Evolutionary conservation across 192 early-diverging fungal genomes (phyloP).

Genomic region (Backusella australiensis): DNA sequence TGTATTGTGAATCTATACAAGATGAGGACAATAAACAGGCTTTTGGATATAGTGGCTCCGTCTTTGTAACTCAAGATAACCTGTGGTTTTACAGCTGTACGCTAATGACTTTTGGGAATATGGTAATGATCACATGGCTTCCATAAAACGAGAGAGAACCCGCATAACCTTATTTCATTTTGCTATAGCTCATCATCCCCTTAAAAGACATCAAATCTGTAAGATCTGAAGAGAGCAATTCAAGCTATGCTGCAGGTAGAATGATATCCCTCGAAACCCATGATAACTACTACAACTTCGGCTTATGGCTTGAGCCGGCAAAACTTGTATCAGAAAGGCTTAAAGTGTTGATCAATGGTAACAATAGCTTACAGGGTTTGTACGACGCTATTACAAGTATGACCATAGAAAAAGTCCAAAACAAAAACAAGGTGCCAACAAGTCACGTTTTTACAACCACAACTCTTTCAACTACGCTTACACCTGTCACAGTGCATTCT

Average conservation of each 20-base stretch:
- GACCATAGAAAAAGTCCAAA: not conserved
- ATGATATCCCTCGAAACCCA: not conserved
- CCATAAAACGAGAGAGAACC: not conserved
- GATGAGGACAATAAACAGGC: not conserved
- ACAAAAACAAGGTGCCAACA: slow-evolving; percentile 5
- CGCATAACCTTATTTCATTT: not conserved
- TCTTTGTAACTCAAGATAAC: slow-evolving; percentile 58
- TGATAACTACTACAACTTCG: slow-evolving; percentile 7
- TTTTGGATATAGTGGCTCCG: slow-evolving; percentile 43
- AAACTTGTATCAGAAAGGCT: slow-evolving; percentile 23
- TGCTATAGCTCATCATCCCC: slow-evolving; percentile 39
- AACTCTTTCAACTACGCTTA: slow-evolving; percentile 14
- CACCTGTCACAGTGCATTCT: slow-evolving; percentile 22
- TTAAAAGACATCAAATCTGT: slow-evolving; percentile 45
- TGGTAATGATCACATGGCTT: slow-evolving; percentile 31
- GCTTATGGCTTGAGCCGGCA: slow-evolving; percentile 24
- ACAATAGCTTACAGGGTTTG: slow-evolving; percentile 17
- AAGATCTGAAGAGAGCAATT: slow-evolving; percentile 12
- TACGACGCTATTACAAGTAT: slow-evolving; percentile 20
- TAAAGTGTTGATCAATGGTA: slow-evolving; percentile 17
- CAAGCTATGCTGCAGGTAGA: slow-evolving; percentile 14
- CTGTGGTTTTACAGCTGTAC: slow-evolving; percentile 64
- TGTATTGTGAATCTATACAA: slow-evolving; percentile 17
- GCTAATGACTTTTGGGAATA: slow-evolving; percentile 58
- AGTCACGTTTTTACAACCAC: slow-evolving; percentile 18